A percentile compares a stretch with the other conserved stretches of the same genome.
Evolutionary conservation across 345 rosid genomes (phyloP).

Genomic region (Eucalyptus sp.): DNA sequence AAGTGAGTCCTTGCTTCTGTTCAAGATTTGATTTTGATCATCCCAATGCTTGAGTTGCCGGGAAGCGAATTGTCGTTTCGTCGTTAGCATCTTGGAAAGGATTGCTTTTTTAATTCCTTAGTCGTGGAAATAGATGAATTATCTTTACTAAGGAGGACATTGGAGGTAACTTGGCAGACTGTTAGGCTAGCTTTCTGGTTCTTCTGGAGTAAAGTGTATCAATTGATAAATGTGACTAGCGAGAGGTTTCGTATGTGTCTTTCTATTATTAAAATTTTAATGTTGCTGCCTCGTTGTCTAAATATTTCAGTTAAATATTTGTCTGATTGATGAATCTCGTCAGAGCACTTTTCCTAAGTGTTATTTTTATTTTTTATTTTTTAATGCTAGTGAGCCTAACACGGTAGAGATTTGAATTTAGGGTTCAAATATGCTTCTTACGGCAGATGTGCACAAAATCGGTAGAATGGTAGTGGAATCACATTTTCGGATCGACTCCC

Average conservation of each 20-base stretch:
- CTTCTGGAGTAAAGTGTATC: not conserved
- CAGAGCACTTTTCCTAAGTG: not conserved
- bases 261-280: not conserved
- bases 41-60: not conserved
- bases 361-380: not conserved
- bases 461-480: constrained; percentile 61
- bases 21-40: not conserved
- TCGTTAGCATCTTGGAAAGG: not conserved
- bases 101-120: not conserved
- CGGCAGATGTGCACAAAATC: constrained; percentile 51
- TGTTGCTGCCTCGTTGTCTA: not conserved
- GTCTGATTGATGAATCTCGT: not conserved
- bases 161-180: not conserved
- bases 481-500: constrained; percentile 54
- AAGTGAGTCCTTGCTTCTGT: not conserved
- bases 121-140: not conserved
- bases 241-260: not conserved
- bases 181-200: not conserved
- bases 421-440: constrained; percentile 81
- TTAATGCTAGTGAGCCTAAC: not conserved
- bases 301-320: not conserved
- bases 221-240: not conserved
- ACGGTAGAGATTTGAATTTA: not conserved
- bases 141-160: not conserved
- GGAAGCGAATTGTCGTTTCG: not conserved